These are phyloP conservation scores for Spergularia azorica DNA, from an alignment of 179 eudicot genomes.

Conservation along the genomic window DNA sequence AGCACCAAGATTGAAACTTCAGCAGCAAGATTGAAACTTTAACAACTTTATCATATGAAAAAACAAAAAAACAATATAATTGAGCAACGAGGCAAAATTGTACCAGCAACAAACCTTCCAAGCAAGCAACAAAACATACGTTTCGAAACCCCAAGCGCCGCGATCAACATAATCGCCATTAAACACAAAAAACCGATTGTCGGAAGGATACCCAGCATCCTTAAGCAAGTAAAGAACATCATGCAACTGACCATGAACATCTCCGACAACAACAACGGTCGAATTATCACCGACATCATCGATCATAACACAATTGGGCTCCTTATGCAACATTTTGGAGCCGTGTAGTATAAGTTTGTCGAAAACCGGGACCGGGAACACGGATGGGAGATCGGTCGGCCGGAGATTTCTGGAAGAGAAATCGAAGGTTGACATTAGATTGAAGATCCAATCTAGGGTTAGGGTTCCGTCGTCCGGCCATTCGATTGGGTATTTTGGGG, in stretches of 20 bases:
- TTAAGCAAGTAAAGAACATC: slow-evolving; percentile 70
- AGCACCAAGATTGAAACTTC: slow-evolving; percentile 77
- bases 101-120: slow-evolving; percentile 79
- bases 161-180: slow-evolving; percentile 99
- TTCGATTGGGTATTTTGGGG: slow-evolving; percentile 56
- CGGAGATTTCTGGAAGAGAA: slow-evolving; percentile 61
- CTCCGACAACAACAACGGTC: slow-evolving; percentile 81
- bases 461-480: slow-evolving; percentile 60
- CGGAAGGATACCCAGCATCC: slow-evolving; percentile 69
- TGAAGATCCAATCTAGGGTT: slow-evolving; percentile 58
- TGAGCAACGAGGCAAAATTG: slow-evolving; percentile 2
- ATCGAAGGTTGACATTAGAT: slow-evolving; percentile 61
- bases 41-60: background rate
- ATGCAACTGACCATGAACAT: slow-evolving; percentile 92
- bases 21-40: too few species aligned
- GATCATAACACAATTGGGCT: slow-evolving; percentile 77
- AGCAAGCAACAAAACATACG: slow-evolving; percentile 68
- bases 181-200: slow-evolving; percentile 70
- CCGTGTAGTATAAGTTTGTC: slow-evolving; percentile 61
- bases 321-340: slow-evolving; percentile 76
- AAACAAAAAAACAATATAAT: background rate
- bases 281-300: slow-evolving; percentile 40
- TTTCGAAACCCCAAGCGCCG: slow-evolving; percentile 98
- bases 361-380: slow-evolving; percentile 65
- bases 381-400: slow-evolving; percentile 59